Evolutionary conservation across 2,329 filamentous ascomycete species (phyloP).

Genomic region (Fusarium verrucosum): DNA sequence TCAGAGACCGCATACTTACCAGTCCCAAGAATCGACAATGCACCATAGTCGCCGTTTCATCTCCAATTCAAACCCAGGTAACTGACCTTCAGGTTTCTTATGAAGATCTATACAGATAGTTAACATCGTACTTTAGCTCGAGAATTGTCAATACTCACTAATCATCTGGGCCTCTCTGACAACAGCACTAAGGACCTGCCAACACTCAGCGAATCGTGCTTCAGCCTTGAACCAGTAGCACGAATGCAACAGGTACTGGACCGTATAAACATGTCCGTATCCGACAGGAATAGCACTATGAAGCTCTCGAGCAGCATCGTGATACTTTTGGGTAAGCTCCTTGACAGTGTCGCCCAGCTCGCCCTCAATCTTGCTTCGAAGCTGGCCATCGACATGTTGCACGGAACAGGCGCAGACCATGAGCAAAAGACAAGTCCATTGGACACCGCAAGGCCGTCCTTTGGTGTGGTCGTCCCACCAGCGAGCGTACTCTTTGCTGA

Average conservation of each 20-base stretch:
- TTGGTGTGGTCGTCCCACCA: slow-evolving; percentile 28
- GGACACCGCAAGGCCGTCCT: slow-evolving; percentile 7
- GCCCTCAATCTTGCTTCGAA: background rate
- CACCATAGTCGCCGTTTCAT: slow-evolving; percentile 24
- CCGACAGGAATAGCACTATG: slow-evolving; percentile 24
- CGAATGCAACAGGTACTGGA: slow-evolving; percentile 14
- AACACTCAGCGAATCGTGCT: slow-evolving; percentile 21
- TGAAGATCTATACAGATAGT: background rate
- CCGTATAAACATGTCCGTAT: slow-evolving; percentile 11
- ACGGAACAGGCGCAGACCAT: slow-evolving; percentile 28
- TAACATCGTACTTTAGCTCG: accelerated
- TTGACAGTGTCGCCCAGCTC: slow-evolving; percentile 10
- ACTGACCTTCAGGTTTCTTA: background rate
- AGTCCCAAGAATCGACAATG: slow-evolving; percentile 25
- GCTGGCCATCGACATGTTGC: slow-evolving; percentile 18
- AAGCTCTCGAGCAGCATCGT: slow-evolving; percentile 20
- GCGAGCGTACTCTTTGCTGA: slow-evolving; percentile 21
- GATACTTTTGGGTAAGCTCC: slow-evolving; percentile 10
- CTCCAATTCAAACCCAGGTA: slow-evolving; percentile 14
- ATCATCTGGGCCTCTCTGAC: slow-evolving; percentile 28
- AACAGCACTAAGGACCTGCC: slow-evolving; percentile 14
- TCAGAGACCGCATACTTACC: too few species aligned
- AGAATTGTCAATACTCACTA: background rate
- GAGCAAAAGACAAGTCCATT: slow-evolving; percentile 21
- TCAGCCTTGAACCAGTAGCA: slow-evolving; percentile 28